Percentiles rank a stretch among this genome's conserved stretches.
Evolutionary conservation across 306 rosid genomes (phyloP).

Genomic region (Bauhinia variegata): DNA sequence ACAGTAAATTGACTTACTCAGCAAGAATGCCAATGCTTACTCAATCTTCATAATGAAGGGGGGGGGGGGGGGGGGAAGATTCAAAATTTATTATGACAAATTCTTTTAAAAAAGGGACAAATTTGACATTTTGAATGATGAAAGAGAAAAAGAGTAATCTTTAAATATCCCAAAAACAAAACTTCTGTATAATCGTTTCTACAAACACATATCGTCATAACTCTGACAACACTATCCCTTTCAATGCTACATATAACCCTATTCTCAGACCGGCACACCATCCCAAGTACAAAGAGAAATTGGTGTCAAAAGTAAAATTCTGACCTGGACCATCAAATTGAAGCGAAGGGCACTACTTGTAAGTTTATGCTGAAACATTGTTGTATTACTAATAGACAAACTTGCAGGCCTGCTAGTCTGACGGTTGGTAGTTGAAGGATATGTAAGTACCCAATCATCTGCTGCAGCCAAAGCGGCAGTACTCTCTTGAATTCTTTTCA

Average conservation of each 20-base stretch:
- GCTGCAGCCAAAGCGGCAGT: constrained; percentile 98
- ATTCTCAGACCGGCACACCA: constrained; percentile 23
- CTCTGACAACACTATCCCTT: constrained; percentile 14
- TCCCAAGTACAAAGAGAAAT: not conserved
- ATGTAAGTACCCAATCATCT: constrained; percentile 90
- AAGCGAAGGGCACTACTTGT: constrained; percentile 96
- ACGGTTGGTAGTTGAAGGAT: constrained; percentile 62
- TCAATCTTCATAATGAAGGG: constrained; percentile 1
- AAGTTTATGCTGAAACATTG: constrained; percentile 82
- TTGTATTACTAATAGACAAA: constrained; percentile 46
- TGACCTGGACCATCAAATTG: constrained; percentile 99
- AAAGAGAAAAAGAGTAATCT: not conserved
- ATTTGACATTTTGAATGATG: not conserved
- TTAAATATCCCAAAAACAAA: constrained; percentile 23
- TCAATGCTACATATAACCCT: not conserved
- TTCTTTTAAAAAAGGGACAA: too few species aligned
- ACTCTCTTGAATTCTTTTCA: constrained; percentile 96
- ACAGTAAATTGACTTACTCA: not conserved
- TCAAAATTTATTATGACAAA: not conserved
- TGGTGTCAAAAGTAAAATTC: constrained; percentile 28
- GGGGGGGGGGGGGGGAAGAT: too few species aligned
- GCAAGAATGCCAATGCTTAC: constrained; percentile 7
- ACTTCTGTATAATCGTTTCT: constrained; percentile 5
- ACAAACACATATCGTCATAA: not conserved
- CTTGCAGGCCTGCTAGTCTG: constrained; percentile 71